Evolutionary conservation across 495 filamentous ascomycete genomes (phyloP).

Genomic region (Penicillium dipodomyicola): DNA sequence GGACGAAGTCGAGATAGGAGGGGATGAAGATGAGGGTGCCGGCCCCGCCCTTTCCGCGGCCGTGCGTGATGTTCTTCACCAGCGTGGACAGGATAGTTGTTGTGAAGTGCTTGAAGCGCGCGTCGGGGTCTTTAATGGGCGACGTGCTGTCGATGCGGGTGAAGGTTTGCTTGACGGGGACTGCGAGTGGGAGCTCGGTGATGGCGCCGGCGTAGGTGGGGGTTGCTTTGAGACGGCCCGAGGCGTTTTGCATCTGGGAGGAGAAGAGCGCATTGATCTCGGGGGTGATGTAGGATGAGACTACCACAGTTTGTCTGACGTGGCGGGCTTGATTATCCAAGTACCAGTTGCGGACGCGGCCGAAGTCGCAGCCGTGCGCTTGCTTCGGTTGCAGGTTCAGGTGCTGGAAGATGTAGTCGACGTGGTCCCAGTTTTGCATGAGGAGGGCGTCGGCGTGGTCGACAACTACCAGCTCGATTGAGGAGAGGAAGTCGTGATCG

Average conservation of each 20-base stretch:
- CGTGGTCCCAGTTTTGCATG: slow-evolving; percentile 99
- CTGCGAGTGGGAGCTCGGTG: slow-evolving; percentile 58
- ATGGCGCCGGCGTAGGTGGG: slow-evolving; percentile 66
- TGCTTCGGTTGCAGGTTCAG: slow-evolving; percentile 88
- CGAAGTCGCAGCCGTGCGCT: slow-evolving; percentile 91
- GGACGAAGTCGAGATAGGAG: slow-evolving; percentile 89
- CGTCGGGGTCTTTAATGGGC: slow-evolving; percentile 72
- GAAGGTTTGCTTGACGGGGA: slow-evolving; percentile 81
- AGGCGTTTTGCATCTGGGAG: slow-evolving; percentile 72
- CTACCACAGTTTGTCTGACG: slow-evolving; percentile 78
- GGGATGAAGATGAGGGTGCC: slow-evolving; percentile 86
- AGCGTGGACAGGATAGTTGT: slow-evolving; percentile 73
- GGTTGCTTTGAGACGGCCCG: slow-evolving; percentile 70
- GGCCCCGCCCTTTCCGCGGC: slow-evolving; percentile 37
- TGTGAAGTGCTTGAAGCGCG: slow-evolving; percentile 89
- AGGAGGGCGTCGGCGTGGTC: slow-evolving; percentile 91
- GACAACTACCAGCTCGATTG: slow-evolving; percentile 83
- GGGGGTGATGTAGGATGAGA: slow-evolving; percentile 81
- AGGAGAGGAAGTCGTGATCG: slow-evolving; percentile 89
- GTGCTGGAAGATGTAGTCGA: slow-evolving; percentile 85
- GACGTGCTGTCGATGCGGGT: slow-evolving; percentile 74
- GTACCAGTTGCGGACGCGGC: slow-evolving; percentile 86
- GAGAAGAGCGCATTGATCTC: slow-evolving; percentile 80
- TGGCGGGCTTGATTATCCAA: slow-evolving; percentile 77
- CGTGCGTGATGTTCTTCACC: slow-evolving; percentile 51